Conservation (phyloP, 2,329 filamentous ascomycete species). For the Rutstroemia sp. region DNA sequence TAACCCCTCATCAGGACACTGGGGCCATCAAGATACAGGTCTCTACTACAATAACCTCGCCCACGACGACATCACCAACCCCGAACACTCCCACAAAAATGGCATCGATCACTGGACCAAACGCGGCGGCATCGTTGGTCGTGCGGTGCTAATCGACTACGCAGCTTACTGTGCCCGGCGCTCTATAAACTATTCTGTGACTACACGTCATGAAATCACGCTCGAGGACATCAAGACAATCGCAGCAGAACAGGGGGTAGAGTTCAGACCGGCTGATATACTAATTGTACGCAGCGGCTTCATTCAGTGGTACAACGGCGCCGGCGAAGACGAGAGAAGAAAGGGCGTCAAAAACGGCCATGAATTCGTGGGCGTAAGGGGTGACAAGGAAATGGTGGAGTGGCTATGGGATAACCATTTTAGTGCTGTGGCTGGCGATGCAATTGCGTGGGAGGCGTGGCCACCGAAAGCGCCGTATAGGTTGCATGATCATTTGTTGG, state of each 20-base stretch:
- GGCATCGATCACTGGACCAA: conserved; percentile 16
- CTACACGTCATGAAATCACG: conserved; percentile 30
- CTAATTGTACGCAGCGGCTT: conserved; percentile 42
- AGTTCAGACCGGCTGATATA: conserved; percentile 41
- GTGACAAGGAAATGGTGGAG: conserved; percentile 16
- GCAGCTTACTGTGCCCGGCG: conserved; percentile 33
- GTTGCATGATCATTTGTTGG: conserved; percentile 26
- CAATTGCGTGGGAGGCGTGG: conserved; percentile 23
- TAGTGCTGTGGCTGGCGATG: conserved; percentile 25
- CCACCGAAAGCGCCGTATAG: conserved; percentile 19
- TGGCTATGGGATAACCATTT: conserved; percentile 28
- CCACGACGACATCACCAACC: conserved; percentile 19
- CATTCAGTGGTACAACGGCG: conserved; percentile 31
- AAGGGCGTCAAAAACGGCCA: conserved; percentile 9
- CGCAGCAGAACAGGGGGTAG: conserved; percentile 37
- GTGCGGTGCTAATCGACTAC: conserved; percentile 46
- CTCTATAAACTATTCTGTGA: conserved; percentile 30
- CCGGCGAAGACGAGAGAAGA: conserved; percentile 9
- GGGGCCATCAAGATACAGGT: conserved; percentile 21
- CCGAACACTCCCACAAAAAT: conserved; percentile 31
- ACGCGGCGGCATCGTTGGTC: conserved; percentile 23
- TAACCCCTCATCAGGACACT: conserved; percentile 18
- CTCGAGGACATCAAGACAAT: conserved; percentile 36
- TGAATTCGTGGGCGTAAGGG: conserved; percentile 17
- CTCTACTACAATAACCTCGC: conserved; percentile 29